These are phyloP conservation scores for Crucibulum laeve DNA, from an alignment of 768 basidiomycete species.

Conservation along the genomic window DNA sequence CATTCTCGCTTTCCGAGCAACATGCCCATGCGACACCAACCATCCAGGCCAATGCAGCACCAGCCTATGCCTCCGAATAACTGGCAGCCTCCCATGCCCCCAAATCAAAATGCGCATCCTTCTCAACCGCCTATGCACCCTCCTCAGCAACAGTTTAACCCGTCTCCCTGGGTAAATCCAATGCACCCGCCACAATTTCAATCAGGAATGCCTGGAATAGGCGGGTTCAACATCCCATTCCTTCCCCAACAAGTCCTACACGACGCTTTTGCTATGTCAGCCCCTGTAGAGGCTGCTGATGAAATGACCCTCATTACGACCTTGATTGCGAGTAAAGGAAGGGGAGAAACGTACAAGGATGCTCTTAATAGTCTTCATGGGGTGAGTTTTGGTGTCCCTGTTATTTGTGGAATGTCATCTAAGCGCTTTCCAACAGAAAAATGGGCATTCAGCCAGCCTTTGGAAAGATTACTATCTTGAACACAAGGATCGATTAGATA, in stretches of 20 bases:
- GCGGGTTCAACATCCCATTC: conserved; percentile 34
- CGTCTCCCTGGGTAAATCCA: conserved; percentile 27
- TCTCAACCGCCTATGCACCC: conserved; percentile 15
- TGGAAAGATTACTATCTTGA: conserved; percentile 85
- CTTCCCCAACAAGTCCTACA: conserved; percentile 53
- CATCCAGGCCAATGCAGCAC: conserved; percentile 13
- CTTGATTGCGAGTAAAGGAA: conserved; percentile 32
- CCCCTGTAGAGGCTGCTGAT: conserved; percentile 52
- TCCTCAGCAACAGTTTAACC: conserved; percentile 28
- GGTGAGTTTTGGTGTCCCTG: conserved; percentile 31
- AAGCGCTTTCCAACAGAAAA: conserved; percentile 26
- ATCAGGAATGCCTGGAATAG: conserved; percentile 26
- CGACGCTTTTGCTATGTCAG: conserved; percentile 48
- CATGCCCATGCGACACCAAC: conserved; percentile 18
- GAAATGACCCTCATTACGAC: conserved; percentile 55
- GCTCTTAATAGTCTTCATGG: conserved; percentile 67
- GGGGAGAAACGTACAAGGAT: conserved; percentile 53
- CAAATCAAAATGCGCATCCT: conserved; percentile 10
- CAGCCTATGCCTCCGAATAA: conserved; percentile 19
- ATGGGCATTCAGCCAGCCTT: conserved; percentile 50
- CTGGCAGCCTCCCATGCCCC: conserved; percentile 21
- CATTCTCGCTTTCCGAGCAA: conserved; percentile 10
- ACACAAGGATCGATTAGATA: conserved; percentile 57
- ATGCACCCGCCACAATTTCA: conserved; percentile 25
- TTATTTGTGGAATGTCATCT: background rate